Evolutionary conservation across 2,329 filamentous ascomycete genomes (phyloP).

Genomic region (Exophiala spinifera): DNA sequence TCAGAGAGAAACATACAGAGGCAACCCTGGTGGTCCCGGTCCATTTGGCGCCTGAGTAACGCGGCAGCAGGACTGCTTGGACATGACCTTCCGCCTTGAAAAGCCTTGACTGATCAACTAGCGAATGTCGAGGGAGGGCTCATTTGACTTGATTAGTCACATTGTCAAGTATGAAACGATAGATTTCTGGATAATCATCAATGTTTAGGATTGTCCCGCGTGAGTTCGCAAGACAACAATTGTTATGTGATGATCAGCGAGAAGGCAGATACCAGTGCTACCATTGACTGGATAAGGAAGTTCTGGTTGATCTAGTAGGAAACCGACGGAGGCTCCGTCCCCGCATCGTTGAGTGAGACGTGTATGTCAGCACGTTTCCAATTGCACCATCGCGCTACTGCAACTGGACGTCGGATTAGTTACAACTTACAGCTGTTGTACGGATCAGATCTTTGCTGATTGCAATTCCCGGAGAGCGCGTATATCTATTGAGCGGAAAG

Average conservation of each 20-base stretch:
- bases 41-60: neutral
- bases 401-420: neutral
- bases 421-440: too few species aligned
- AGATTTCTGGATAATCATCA: too few species aligned
- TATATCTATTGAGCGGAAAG: neutral
- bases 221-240: neutral
- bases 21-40: neutral
- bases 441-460: neutral
- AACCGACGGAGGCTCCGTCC: neutral
- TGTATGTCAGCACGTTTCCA: neutral
- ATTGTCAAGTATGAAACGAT: too few species aligned
- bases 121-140: too few species aligned
- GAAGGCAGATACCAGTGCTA: neutral
- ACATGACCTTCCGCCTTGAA: too few species aligned
- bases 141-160: too few species aligned
- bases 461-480: neutral
- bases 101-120: too few species aligned
- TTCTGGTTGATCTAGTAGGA: neutral
- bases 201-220: too few species aligned
- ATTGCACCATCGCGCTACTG: neutral
- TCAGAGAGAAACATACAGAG: conserved; percentile 1
- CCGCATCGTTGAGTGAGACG: too few species aligned
- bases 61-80: neutral
- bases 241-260: neutral
- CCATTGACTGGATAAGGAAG: conserved; percentile 12